phyloP scores from a whole-genome alignment of 1,284 basidiomycete species.

The Ustilago loliicola region DNA sequence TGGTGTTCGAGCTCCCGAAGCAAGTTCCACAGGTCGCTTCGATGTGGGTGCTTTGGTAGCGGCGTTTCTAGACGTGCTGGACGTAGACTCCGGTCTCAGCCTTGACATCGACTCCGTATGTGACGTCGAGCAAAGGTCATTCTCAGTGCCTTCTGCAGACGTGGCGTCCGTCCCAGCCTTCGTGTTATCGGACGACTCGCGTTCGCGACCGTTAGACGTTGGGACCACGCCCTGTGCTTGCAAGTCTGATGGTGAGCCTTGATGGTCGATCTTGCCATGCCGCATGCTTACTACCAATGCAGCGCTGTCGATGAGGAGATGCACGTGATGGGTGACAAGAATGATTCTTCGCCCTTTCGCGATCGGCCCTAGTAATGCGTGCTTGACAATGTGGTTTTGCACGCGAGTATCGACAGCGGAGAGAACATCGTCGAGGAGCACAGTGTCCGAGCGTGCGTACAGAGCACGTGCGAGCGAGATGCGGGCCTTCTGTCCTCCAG shows the following conservation, averaged over 20 bases:
- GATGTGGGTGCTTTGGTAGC: neutral
- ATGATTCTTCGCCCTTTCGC: slow-evolving; percentile 76
- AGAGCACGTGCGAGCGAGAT: slow-evolving; percentile 64
- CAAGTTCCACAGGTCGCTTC: slow-evolving; percentile 10
- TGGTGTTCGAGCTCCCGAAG: slow-evolving; percentile 40
- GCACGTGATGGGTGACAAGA: slow-evolving; percentile 78
- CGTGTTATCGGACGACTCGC: neutral
- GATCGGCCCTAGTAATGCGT: slow-evolving; percentile 53
- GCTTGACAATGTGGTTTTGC: slow-evolving; percentile 73
- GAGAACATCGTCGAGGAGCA: slow-evolving; percentile 67
- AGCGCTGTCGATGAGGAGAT: slow-evolving; percentile 44
- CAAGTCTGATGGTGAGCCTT: slow-evolving; percentile 33
- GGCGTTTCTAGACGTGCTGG: neutral
- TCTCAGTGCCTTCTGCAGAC: neutral
- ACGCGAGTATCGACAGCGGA: slow-evolving; percentile 76
- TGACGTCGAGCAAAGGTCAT: neutral
- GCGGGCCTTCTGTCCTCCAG: slow-evolving; percentile 66
- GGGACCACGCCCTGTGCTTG: slow-evolving; percentile 15
- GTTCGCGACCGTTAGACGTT: neutral
- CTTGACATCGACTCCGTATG: neutral
- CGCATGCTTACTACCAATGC: slow-evolving; percentile 61
- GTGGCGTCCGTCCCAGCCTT: neutral
- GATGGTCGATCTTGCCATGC: slow-evolving; percentile 23
- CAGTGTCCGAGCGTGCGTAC: slow-evolving; percentile 59
- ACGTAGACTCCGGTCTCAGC: neutral